Conservation (phyloP, 1,139 yeast species). For the Blastobotrys serpentis region DNA sequence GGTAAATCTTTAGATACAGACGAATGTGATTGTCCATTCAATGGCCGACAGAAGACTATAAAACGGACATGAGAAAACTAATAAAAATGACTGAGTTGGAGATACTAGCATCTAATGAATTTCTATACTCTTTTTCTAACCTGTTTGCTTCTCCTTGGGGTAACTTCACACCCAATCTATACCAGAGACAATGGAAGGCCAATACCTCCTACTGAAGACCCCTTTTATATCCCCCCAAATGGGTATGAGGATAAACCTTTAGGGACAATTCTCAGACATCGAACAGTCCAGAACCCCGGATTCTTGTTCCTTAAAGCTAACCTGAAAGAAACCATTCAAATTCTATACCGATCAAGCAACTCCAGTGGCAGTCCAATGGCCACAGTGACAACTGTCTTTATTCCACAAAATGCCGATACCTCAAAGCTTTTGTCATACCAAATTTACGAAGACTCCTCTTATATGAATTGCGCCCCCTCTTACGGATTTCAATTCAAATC, state of each 20-base stretch:
- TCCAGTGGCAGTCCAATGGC: constrained; percentile 30
- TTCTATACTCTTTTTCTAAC: background rate
- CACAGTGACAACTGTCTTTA: constrained; percentile 32
- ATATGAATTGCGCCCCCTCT: constrained; percentile 34
- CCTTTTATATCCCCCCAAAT: constrained; percentile 28
- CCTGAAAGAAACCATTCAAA: constrained; percentile 22
- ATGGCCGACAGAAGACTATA: too few species aligned
- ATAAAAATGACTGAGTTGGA: too few species aligned
- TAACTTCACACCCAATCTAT: background rate
- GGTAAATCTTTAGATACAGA: too few species aligned
- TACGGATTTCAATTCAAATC: constrained; percentile 26
- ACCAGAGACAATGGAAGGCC: constrained; percentile 19
- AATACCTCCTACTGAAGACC: constrained; percentile 23
- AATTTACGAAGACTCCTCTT: constrained; percentile 33
- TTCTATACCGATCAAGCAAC: constrained; percentile 30
- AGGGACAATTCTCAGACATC: constrained; percentile 24
- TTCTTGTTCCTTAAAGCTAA: constrained; percentile 2
- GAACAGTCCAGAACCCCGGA: constrained; percentile 20
- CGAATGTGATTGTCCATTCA: too few species aligned
- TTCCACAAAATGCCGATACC: constrained; percentile 25
- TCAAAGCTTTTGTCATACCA: constrained; percentile 32
- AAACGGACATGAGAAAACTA: too few species aligned
- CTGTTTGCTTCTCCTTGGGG: background rate
- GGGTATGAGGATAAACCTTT: constrained; percentile 20
- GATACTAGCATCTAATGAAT: too few species aligned